These are phyloP conservation scores for Fusarium robinianum DNA, from an alignment of 2,329 filamentous ascomycete genomes.

Conservation along the genomic window DNA sequence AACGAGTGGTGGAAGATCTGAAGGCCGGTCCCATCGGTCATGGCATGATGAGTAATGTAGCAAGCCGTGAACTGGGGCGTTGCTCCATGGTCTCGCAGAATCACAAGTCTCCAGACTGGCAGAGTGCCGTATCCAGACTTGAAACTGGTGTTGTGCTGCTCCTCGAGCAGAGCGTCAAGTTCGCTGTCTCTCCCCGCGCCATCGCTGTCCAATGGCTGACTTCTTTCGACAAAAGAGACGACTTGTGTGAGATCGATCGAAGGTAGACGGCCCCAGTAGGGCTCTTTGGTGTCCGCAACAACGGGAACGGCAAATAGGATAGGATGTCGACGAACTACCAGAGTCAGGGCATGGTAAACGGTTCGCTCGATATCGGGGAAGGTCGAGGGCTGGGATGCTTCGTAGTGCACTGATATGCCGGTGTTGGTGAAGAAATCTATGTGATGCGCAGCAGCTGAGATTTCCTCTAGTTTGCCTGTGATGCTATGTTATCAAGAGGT, in stretches of 20 bases:
- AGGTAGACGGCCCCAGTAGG: slow-evolving; percentile 51
- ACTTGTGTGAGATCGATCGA: slow-evolving; percentile 46
- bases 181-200: slow-evolving; percentile 42
- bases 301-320: slow-evolving; percentile 49
- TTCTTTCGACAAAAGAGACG: slow-evolving; percentile 42
- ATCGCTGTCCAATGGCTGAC: slow-evolving; percentile 6
- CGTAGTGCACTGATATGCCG: slow-evolving; percentile 45
- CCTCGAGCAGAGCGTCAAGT: slow-evolving; percentile 45
- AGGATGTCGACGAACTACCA: slow-evolving; percentile 46
- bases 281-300: slow-evolving; percentile 44
- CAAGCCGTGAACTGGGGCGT: slow-evolving; percentile 45
- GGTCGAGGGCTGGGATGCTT: slow-evolving; percentile 34
- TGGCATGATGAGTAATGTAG: slow-evolving; percentile 54
- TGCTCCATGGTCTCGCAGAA: slow-evolving; percentile 39
- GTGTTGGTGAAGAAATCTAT: slow-evolving; percentile 51
- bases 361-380: slow-evolving; percentile 32
- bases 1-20: slow-evolving; percentile 51
- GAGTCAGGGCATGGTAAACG: slow-evolving; percentile 42
- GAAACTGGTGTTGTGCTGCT: slow-evolving; percentile 45
- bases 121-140: slow-evolving; percentile 40
- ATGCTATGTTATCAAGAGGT: no score
- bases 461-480: slow-evolving; percentile 49
- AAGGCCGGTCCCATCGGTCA: slow-evolving; percentile 51
- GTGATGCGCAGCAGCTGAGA: slow-evolving; percentile 48
- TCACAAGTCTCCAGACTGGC: slow-evolving; percentile 50